Conservation (phyloP, 345 rosid species). For the Salix viminalis region DNA sequence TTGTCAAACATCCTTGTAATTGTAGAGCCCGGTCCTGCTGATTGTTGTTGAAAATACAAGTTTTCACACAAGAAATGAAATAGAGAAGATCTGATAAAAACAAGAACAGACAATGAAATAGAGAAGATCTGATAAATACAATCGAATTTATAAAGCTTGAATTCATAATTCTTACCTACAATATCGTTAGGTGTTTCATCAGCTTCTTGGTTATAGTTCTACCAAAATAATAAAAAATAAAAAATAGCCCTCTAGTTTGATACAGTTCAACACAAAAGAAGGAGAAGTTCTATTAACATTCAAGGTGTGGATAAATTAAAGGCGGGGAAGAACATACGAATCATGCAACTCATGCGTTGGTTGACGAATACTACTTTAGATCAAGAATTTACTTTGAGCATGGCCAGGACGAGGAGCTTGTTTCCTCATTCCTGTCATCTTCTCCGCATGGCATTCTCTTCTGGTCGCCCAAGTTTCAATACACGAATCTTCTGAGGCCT, state of each 20-base stretch:
- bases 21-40: background rate
- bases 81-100: background rate
- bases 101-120: background rate
- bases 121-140: background rate
- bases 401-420: no score
- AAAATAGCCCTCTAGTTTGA: no score
- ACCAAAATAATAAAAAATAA: no score
- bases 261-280: no score
- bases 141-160: background rate
- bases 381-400: no score
- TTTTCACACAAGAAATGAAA: background rate
- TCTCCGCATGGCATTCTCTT: conserved; percentile 1
- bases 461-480: background rate
- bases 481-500: background rate
- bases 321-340: background rate
- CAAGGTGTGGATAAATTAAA: background rate
- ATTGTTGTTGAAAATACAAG: background rate
- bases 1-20: no score
- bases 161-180: background rate
- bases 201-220: background rate
- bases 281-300: background rate
- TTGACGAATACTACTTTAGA: background rate
- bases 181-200: background rate
- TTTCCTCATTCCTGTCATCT: background rate
- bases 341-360: background rate